Conservation (phyloP, 352 stramenopile species). For the Globisporangium emineosum region DNA sequence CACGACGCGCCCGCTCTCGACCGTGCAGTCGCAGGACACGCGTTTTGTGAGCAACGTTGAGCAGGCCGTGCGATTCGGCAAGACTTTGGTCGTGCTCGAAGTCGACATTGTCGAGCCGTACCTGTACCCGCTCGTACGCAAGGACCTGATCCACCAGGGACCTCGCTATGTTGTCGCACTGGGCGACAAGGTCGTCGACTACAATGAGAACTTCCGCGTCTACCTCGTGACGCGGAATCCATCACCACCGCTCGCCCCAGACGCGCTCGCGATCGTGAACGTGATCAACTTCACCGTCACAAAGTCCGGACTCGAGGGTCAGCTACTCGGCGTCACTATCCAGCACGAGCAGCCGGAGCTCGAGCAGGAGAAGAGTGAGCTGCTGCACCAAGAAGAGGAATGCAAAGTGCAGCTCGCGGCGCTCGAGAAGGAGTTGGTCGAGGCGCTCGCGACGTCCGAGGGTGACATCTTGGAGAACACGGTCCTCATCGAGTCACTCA, state of each 20-base stretch:
- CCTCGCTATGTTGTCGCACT: conserved; percentile 89
- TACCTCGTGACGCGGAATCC: conserved; percentile 92
- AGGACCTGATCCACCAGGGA: conserved; percentile 89
- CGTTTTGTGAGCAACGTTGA: conserved; percentile 92
- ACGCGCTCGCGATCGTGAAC: conserved; percentile 88
- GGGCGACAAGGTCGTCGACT: conserved; percentile 93
- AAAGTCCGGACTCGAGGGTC: conserved; percentile 89
- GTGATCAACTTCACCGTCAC: conserved; percentile 96
- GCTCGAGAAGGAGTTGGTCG: conserved; percentile 92
- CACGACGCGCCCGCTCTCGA: conserved; percentile 81
- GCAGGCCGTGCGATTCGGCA: conserved; percentile 95
- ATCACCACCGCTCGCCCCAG: conserved; percentile 80
- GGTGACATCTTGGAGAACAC: conserved; percentile 96
- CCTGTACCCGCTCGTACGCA: conserved; percentile 90
- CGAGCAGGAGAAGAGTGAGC: conserved; percentile 90
- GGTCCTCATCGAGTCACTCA: conserved; percentile 92
- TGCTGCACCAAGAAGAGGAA: conserved; percentile 92
- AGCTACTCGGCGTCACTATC: conserved; percentile 93
- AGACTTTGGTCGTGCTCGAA: conserved; percentile 93
- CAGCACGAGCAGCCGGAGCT: conserved; percentile 93
- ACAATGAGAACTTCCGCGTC: conserved; percentile 94
- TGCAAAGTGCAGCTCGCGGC: conserved; percentile 93
- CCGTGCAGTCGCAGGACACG: conserved; percentile 82
- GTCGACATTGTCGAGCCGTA: conserved; percentile 91
- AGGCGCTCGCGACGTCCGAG: conserved; percentile 91